Conservation (phyloP, 139 green algal species). For the Penium margaritaceum region DNA sequence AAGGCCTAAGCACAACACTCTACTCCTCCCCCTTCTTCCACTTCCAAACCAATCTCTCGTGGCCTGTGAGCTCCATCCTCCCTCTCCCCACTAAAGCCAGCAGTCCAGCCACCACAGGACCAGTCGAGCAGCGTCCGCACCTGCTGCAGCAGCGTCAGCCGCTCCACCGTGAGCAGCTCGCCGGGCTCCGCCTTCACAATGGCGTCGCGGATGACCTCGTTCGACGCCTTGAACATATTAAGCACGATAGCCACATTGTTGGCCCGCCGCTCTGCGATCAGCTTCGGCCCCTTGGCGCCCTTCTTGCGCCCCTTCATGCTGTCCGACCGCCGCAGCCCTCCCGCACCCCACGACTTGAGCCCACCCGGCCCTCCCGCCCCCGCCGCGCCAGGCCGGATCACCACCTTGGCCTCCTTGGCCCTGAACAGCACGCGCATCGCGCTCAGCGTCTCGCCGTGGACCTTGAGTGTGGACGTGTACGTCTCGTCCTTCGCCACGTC, state of each 20-base stretch:
- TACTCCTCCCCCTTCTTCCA: too few relatives aligned
- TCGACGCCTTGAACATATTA: constrained; percentile 46
- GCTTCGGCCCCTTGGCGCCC: constrained; percentile 32
- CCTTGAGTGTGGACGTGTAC: not conserved
- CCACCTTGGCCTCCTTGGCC: constrained; percentile 7
- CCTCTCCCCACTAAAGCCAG: too few relatives aligned
- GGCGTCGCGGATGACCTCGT: not conserved
- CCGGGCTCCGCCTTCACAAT: constrained; percentile 10
- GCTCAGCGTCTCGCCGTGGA: not conserved
- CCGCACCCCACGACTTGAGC: not conserved
- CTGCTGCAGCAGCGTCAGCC: constrained; percentile 54
- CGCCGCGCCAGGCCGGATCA: not conserved
- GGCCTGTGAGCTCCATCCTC: too few relatives aligned
- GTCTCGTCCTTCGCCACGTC: not conserved
- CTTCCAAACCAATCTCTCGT: too few relatives aligned
- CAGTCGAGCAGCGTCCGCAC: constrained; percentile 19
- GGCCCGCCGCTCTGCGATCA: constrained; percentile 54
- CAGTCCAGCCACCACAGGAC: too few relatives aligned
- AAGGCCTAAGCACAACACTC: too few relatives aligned
- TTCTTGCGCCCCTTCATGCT: not conserved
- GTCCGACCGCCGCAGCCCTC: not conserved
- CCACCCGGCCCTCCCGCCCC: not conserved
- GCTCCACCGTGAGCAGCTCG: constrained; percentile 47
- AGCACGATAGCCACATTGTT: constrained; percentile 74
- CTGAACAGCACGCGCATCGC: not conserved